A percentile compares a stretch with the other conserved stretches of the same genome.
These are phyloP conservation scores for Lanmaoa rubissima DNA, from an alignment of 768 basidiomycete species.

Conservation along the genomic window DNA sequence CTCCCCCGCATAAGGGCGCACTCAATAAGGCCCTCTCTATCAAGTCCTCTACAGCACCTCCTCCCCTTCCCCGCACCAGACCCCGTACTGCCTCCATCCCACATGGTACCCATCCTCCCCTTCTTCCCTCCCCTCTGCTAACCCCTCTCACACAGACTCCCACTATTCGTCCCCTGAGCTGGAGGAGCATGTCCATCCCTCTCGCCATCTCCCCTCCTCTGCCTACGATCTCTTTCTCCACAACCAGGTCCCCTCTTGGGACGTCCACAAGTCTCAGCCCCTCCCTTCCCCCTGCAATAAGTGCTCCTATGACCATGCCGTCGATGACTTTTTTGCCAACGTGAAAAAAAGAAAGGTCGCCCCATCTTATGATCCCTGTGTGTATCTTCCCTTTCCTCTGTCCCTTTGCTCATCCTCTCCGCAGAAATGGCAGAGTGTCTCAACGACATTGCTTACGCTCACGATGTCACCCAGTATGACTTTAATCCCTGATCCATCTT, in stretches of 20 bases:
- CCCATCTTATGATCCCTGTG: slow-evolving; percentile 85
- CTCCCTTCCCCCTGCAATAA: slow-evolving; percentile 52
- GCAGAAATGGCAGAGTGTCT: slow-evolving; percentile 88
- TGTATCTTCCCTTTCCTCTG: slow-evolving; percentile 41
- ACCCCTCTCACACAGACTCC: slow-evolving; percentile 22
- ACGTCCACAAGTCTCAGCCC: slow-evolving; percentile 44
- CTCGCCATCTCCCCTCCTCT: slow-evolving; percentile 32
- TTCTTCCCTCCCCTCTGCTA: slow-evolving; percentile 14
- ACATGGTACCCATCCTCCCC: slow-evolving; percentile 18
- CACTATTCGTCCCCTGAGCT: slow-evolving; percentile 60
- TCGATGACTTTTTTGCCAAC: slow-evolving; percentile 85
- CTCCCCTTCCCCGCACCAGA: slow-evolving; percentile 41
- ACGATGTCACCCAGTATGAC: slow-evolving; percentile 22
- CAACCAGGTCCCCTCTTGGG: slow-evolving; percentile 58
- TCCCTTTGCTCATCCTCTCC: not conserved
- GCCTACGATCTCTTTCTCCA: slow-evolving; percentile 54
- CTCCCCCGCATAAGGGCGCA: slow-evolving; percentile 19
- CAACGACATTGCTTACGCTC: slow-evolving; percentile 50
- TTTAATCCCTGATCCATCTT: slow-evolving; percentile 77
- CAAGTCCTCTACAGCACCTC: slow-evolving; percentile 29
- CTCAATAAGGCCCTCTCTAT: slow-evolving; percentile 22
- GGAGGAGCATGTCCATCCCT: slow-evolving; percentile 34
- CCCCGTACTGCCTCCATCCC: slow-evolving; percentile 16
- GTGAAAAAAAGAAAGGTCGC: slow-evolving; percentile 88
- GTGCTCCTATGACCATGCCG: slow-evolving; percentile 63